Evolutionary conservation across 164 flowering plant genomes (phyloP), one percentile per base, ranked within the genome.

Genomic region (Vitis labrusca): DNA sequence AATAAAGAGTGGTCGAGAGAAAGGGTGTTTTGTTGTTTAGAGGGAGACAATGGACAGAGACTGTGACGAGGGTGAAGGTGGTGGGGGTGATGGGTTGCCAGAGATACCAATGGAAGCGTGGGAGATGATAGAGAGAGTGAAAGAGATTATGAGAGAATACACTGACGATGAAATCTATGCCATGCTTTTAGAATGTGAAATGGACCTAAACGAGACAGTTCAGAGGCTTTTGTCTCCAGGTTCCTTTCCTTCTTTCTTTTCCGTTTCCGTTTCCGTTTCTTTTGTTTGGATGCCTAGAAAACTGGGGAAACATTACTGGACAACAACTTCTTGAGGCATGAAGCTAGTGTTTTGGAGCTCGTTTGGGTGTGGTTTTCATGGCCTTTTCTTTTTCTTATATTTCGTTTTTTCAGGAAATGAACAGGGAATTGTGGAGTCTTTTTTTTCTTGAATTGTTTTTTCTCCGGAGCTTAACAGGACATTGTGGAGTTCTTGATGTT

Each of bases 201-300:
- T 80, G 83, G 77, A 80, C 72, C 73, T 79, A 2, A 61, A 77
- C 66, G 75, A 59, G 7, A 72, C 83, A 50, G 68, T 72, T 60
- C 69, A 77, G 14, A 61, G 69, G 9, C 75, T 80, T 54, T 75
- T 80, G 15, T 69, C 79, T 57, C 73, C 66, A 80, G 83, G 83
- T 80, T 51, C 10, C 37, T n/a, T 60, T 1, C 16, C 59, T 64
- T 70, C 7, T 32, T 16, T 47, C 23, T 50, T 51, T 8, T 56
- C 15, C 12, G 5, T 54, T 8, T 56, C 14, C 12, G 1, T 54
- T 7, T 50, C 44, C 14, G 51, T 32, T 16, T 29, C 27, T 58
- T 47, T 29, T 65, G 8, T 59, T 51, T 59, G 59, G 59, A 54
- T 63, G 61, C 8, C n/a, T 13, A 13, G 71, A 59, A 68, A 68